A percentile compares a stretch with the other conserved stretches of the same genome.
These are phyloP conservation scores for Rosa multiflora DNA, from an alignment of 306 rosid species.

Conservation along the genomic window DNA sequence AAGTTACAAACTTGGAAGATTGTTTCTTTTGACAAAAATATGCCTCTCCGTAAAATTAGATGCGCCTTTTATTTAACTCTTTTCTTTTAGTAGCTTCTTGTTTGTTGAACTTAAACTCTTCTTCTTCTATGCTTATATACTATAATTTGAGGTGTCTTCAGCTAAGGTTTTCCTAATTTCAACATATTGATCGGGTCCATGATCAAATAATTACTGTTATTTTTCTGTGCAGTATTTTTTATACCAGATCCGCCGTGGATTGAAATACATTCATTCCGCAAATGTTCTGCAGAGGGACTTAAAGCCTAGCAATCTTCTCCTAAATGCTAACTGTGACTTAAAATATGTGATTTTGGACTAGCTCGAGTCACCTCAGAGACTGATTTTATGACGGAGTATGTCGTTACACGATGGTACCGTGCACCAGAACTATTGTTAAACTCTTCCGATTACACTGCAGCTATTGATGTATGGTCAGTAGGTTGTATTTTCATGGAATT, in stretches of 20 bases:
- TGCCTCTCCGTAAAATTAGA: background rate
- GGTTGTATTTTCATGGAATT: constrained; percentile 97
- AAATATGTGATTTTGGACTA: constrained; percentile 95
- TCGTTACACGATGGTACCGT: constrained; percentile 96
- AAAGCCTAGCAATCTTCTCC: constrained; percentile 93
- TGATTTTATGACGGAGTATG: constrained; percentile 97
- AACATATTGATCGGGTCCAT: background rate
- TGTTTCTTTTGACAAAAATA: background rate
- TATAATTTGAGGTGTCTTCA: background rate
- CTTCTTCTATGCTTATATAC: background rate
- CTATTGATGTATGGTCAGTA: constrained; percentile 97
- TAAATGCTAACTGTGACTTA: constrained; percentile 92
- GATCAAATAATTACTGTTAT: background rate
- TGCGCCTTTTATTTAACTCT: background rate
- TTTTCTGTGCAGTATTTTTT: constrained; percentile 71
- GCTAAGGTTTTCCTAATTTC: background rate
- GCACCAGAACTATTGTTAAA: constrained; percentile 92
- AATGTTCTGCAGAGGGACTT: constrained; percentile 95
- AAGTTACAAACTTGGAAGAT: background rate
- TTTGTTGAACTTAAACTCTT: background rate
- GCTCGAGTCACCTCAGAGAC: constrained; percentile 98
- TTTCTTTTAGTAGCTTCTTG: background rate
- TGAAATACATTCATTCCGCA: constrained; percentile 97
- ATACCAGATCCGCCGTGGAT: constrained; percentile 92
- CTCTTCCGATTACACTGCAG: constrained; percentile 97